Conservation (phyloP, 2,329 filamentous ascomycete genomes). For the Fusarium devonianum region DNA sequence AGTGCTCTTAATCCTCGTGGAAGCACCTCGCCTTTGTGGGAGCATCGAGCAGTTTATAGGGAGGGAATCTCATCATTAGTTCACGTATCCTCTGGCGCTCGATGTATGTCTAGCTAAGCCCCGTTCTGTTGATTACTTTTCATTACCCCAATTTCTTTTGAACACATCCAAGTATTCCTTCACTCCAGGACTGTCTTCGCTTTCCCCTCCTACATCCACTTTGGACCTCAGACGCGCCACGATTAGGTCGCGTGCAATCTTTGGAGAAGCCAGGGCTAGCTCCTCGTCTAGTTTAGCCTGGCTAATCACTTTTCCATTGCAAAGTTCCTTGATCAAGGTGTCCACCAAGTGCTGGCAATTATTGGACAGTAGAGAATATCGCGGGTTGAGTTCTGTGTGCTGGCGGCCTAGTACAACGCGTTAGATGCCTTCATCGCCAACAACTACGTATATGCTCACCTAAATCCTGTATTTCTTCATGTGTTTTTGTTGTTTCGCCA, state of each 20-base stretch:
- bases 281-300: conserved; percentile 39
- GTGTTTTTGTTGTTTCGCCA: conserved; percentile 39
- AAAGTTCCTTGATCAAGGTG: conserved; percentile 37
- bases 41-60: too few species aligned
- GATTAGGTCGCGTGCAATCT: conserved; percentile 38
- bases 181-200: conserved; percentile 29
- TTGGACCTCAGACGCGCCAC: conserved; percentile 30
- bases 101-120: too few species aligned
- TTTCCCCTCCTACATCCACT: conserved; percentile 28
- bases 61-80: too few species aligned
- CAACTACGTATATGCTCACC: conserved; percentile 6
- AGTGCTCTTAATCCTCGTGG: too few species aligned
- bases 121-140: too few species aligned
- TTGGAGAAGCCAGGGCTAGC: conserved; percentile 24
- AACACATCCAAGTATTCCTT: conserved; percentile 34
- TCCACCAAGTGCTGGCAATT: conserved; percentile 40
- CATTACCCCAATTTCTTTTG: conserved; percentile 21
- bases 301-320: conserved; percentile 38
- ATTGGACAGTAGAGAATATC: conserved; percentile 33
- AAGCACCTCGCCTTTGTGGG: too few species aligned
- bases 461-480: conserved; percentile 33
- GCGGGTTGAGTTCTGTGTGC: conserved; percentile 26
- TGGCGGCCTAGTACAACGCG: conserved; percentile 8
- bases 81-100: too few species aligned
- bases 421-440: background rate